Evolutionary conservation across 2,329 filamentous ascomycete genomes (phyloP).

Genomic region (Stachybotrys chlorohalonatus): DNA sequence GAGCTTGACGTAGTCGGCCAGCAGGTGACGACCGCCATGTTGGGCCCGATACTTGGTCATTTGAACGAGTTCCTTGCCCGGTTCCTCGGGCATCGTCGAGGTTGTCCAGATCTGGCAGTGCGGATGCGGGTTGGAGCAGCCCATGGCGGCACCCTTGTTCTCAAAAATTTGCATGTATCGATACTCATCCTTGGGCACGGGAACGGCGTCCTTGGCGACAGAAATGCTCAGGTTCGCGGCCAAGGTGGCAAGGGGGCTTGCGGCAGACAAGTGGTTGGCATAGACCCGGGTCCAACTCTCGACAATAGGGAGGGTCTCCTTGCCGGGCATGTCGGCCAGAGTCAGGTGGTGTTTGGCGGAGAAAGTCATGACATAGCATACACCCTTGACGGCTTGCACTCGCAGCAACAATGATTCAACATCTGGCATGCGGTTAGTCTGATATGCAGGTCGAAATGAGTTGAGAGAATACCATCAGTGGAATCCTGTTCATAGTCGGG

Average conservation of each 20-base stretch:
- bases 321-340: conserved; percentile 74
- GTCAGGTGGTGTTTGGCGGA: conserved; percentile 85
- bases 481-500: conserved; percentile 55
- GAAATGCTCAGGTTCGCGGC: conserved; percentile 31
- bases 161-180: conserved; percentile 99
- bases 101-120: conserved; percentile 97
- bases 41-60: conserved; percentile 69
- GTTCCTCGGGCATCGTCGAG: conserved; percentile 83
- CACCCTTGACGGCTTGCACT: conserved; percentile 81
- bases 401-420: conserved; percentile 68
- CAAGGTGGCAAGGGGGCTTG: conserved; percentile 48
- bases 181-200: conserved; percentile 62
- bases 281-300: conserved; percentile 91
- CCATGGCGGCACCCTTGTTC: conserved; percentile 97
- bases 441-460: background rate
- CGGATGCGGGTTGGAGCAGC: conserved; percentile 95
- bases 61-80: conserved; percentile 66
- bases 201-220: conserved; percentile 24
- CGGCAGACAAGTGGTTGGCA: conserved; percentile 65
- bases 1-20: conserved; percentile 79
- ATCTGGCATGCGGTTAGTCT: conserved; percentile 33
- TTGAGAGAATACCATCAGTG: conserved; percentile 20
- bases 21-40: conserved; percentile 64
- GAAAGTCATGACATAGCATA: conserved; percentile 96
- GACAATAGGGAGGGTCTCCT: conserved; percentile 73